Evolutionary conservation across 441 rosid species (phyloP).

Genomic region (Lepidium campestre): DNA sequence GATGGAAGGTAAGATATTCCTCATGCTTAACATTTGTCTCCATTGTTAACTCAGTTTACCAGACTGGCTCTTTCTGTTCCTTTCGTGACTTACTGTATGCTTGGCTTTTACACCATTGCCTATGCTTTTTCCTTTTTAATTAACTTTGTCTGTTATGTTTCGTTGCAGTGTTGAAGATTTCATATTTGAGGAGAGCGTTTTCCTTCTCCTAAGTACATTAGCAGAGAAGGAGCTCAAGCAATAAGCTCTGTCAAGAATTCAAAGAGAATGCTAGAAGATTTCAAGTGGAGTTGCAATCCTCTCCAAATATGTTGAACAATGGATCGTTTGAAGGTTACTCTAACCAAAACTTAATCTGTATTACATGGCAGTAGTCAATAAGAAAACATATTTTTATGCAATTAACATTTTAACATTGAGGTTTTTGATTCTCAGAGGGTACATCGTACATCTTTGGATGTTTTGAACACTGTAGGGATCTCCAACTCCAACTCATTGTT

Average conservation of each 20-base stretch:
- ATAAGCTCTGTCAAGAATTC: slow-evolving; percentile 83
- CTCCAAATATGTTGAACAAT: slow-evolving; percentile 76
- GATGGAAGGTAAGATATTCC: slow-evolving; percentile 63
- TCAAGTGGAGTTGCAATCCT: slow-evolving; percentile 82
- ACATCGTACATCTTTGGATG: slow-evolving; percentile 37
- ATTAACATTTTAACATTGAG: neutral
- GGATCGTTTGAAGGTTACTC: slow-evolving; percentile 75
- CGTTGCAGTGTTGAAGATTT: slow-evolving; percentile 60
- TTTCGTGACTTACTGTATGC: neutral
- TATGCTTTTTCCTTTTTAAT: neutral
- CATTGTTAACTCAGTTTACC: neutral
- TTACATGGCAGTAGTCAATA: too few species aligned
- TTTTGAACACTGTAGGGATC: too few species aligned
- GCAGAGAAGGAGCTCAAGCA: slow-evolving; percentile 95
- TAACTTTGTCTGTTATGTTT: neutral
- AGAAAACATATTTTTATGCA: neutral
- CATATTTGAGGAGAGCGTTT: slow-evolving; percentile 92
- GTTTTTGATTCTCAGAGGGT: slow-evolving; percentile 45
- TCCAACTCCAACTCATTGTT: neutral
- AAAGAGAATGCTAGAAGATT: slow-evolving; percentile 75
- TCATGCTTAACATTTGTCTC: neutral
- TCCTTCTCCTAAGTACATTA: slow-evolving; percentile 74
- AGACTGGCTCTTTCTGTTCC: neutral
- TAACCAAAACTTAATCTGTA: neutral
- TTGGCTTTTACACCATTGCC: neutral